Percentiles rank a stretch among this genome's conserved stretches.
Evolutionary conservation across 176 grass and related monocot species (phyloP).

Genomic region (Metroxylon sagu): DNA sequence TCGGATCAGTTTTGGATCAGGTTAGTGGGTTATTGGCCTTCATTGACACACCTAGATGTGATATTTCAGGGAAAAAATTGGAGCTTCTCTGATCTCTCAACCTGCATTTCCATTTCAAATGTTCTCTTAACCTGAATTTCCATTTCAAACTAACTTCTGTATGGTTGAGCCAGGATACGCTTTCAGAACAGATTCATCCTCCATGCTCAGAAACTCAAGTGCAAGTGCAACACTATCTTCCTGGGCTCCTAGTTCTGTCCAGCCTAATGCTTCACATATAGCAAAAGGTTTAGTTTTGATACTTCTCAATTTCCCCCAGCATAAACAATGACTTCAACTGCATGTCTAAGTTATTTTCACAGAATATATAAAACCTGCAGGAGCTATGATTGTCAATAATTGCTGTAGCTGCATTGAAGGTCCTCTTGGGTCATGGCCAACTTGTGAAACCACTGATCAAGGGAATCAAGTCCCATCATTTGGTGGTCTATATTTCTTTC

Average conservation of each 20-base stretch:
- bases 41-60: background rate
- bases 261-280: constrained; percentile 39
- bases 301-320: background rate
- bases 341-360: constrained; percentile 20
- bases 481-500: constrained; percentile 47
- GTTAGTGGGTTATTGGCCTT: too few relatives aligned
- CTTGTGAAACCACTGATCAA: constrained; percentile 47
- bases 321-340: too few relatives aligned
- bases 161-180: constrained; percentile 52
- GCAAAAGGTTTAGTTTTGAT: constrained; percentile 40
- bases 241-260: constrained; percentile 1
- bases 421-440: constrained; percentile 35
- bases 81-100: constrained; percentile 30
- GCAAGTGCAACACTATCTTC: constrained; percentile 26
- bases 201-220: constrained; percentile 40
- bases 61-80: background rate
- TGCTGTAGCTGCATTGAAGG: constrained; percentile 57
- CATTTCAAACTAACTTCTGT: constrained; percentile 27
- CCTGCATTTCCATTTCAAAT: constrained; percentile 3
- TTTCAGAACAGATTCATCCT: constrained; percentile 37
- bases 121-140: too few relatives aligned
- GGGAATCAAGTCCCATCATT: constrained; percentile 66
- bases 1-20: too few relatives aligned
- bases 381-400: constrained; percentile 38
- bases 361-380: constrained; percentile 44